These are phyloP conservation scores for Neofusicoccum laricinum DNA, from an alignment of 2,329 filamentous ascomycete species.

Conservation along the genomic window DNA sequence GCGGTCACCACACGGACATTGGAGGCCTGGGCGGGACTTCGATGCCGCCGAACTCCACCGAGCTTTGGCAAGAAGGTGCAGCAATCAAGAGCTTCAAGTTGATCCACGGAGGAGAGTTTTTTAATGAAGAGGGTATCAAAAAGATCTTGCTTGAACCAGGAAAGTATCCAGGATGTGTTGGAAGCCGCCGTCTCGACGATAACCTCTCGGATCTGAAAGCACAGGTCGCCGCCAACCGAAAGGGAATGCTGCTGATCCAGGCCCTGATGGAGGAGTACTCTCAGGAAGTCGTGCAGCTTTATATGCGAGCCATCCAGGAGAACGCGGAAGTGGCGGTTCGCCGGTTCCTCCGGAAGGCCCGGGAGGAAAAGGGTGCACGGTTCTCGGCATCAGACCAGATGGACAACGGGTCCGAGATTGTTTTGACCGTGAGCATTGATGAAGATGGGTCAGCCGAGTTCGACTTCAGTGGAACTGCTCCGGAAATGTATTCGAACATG, in stretches of 20 bases:
- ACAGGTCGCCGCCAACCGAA: conserved; percentile 33
- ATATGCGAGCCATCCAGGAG: conserved; percentile 40
- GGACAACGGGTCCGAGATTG: conserved; percentile 20
- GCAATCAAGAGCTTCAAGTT: conserved; percentile 44
- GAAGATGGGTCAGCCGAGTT: conserved; percentile 17
- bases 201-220: conserved; percentile 37
- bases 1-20: conserved; percentile 30
- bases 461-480: conserved; percentile 20
- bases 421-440: conserved; percentile 13
- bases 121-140: conserved; percentile 32
- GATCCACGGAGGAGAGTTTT: conserved; percentile 33
- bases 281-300: conserved; percentile 35
- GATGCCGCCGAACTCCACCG: conserved; percentile 42
- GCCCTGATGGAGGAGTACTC: conserved; percentile 36
- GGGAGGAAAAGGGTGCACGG: neutral
- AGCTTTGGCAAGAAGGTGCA: conserved; percentile 48
- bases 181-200: conserved; percentile 30
- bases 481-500: conserved; percentile 18
- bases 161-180: conserved; percentile 29
- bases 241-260: conserved; percentile 34
- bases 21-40: conserved; percentile 40
- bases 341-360: conserved; percentile 46
- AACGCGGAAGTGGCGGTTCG: conserved; percentile 36
- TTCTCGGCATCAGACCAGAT: conserved; percentile 16
- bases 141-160: conserved; percentile 27